A percentile compares a stretch with the other conserved stretches of the same genome.
Conservation (phyloP, 768 basidiomycete species). For the Amyloporia xantha region DNA sequence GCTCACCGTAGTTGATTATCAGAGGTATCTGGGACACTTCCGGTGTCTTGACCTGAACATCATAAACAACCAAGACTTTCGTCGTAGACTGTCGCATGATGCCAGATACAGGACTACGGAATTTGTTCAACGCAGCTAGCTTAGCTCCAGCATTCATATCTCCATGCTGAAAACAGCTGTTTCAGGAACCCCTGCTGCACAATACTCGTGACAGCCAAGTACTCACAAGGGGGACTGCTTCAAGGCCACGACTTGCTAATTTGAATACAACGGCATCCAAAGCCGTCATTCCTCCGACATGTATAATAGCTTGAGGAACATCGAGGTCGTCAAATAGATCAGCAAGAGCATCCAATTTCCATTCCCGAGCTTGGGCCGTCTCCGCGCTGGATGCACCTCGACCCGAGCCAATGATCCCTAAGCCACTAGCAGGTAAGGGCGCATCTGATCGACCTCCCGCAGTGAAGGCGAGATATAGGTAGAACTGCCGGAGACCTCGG, state of each 20-base stretch:
- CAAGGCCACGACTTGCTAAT: slow-evolving; percentile 75
- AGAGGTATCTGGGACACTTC: slow-evolving; percentile 89
- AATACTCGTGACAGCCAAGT: not conserved
- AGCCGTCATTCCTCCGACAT: slow-evolving; percentile 82
- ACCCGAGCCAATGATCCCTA: slow-evolving; percentile 93
- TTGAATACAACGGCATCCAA: slow-evolving; percentile 90
- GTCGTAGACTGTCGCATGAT: slow-evolving; percentile 60
- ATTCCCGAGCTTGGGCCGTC: slow-evolving; percentile 81
- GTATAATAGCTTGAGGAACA: slow-evolving; percentile 72
- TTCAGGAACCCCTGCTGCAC: not conserved
- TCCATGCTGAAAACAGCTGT: slow-evolving; percentile 52
- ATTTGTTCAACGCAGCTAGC: slow-evolving; percentile 78
- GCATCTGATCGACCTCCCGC: slow-evolving; percentile 68
- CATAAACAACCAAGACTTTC: slow-evolving; percentile 86
- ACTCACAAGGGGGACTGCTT: slow-evolving; percentile 82
- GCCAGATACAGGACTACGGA: slow-evolving; percentile 51
- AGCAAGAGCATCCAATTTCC: slow-evolving; percentile 90
- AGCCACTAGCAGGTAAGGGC: slow-evolving; percentile 38
- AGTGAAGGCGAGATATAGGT: slow-evolving; percentile 92
- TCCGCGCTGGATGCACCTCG: slow-evolving; percentile 74
- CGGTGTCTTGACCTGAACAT: slow-evolving; percentile 85
- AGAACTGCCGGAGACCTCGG: slow-evolving; percentile 88
- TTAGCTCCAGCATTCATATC: slow-evolving; percentile 87
- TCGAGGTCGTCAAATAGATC: slow-evolving; percentile 89
- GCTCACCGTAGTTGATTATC: slow-evolving; percentile 88